Evolutionary conservation across 2,329 filamentous ascomycete genomes (phyloP).

Genomic region (Arthrobotrys musiformis): DNA sequence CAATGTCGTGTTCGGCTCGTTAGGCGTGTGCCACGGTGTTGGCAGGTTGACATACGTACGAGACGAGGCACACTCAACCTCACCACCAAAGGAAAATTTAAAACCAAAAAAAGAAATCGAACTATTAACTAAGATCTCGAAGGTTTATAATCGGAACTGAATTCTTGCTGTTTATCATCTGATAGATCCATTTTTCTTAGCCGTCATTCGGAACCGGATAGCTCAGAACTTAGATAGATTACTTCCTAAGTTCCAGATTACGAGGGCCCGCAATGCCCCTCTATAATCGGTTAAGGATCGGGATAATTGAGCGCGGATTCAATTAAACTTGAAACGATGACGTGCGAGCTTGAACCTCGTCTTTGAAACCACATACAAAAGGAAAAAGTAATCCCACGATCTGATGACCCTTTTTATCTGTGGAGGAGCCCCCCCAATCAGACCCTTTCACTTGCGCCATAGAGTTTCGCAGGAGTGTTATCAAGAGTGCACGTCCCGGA

Average conservation of each 20-base stretch:
- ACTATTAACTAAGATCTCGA: not conserved
- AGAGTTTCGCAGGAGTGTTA: not conserved
- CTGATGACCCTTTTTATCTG: conserved; percentile 29
- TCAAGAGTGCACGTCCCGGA: conserved; percentile 13
- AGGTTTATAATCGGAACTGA: conserved; percentile 13
- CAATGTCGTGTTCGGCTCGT: conserved; percentile 8
- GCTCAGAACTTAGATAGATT: not conserved
- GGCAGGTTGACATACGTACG: conserved; percentile 24
- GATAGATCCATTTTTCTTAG: conserved; percentile 11
- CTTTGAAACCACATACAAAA: conserved; percentile 26
- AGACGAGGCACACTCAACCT: not conserved
- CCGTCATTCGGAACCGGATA: not conserved
- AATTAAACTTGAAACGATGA: conserved; percentile 56
- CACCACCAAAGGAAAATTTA: not conserved
- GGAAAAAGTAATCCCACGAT: conserved; percentile 17
- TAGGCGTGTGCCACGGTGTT: conserved; percentile 7
- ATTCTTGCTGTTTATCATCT: not conserved
- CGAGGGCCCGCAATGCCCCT: not conserved
- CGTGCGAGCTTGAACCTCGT: conserved; percentile 43
- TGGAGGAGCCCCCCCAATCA: conserved; percentile 17
- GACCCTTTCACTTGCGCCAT: conserved; percentile 35
- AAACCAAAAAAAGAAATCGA: conserved; percentile 1
- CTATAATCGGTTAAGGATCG: conserved; percentile 28
- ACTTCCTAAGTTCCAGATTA: conserved; percentile 14
- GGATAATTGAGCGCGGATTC: conserved; percentile 22